A percentile compares a stretch with the other conserved stretches of the same genome.
Evolutionary conservation across 2,329 filamentous ascomycete genomes (phyloP).

Genomic region (Chrysoporthe cubensis): DNA sequence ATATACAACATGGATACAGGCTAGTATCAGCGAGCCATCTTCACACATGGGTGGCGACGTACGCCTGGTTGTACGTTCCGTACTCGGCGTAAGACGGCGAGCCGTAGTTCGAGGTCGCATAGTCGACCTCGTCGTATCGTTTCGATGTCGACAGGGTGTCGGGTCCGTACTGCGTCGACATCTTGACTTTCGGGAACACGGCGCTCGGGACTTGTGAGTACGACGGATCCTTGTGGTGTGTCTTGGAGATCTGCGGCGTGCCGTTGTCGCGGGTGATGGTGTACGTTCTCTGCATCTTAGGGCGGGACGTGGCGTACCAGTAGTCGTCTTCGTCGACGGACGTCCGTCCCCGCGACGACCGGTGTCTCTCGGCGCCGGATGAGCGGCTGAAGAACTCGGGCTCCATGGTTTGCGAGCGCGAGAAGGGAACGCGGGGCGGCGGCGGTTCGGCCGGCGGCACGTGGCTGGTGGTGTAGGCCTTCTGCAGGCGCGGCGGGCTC

Average conservation of each 20-base stretch:
- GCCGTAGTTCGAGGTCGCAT: conserved; percentile 28
- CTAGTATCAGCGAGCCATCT: background rate
- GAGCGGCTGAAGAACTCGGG: conserved; percentile 21
- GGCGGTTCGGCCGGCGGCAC: conserved; percentile 23
- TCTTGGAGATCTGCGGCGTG: conserved; percentile 15
- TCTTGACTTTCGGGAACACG: conserved; percentile 30
- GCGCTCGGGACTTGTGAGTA: conserved; percentile 12
- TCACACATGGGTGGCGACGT: background rate
- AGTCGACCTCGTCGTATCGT: conserved; percentile 30
- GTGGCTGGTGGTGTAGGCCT: conserved; percentile 33
- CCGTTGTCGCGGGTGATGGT: conserved; percentile 15
- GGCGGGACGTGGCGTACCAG: conserved; percentile 1
- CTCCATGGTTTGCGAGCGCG: conserved; percentile 32
- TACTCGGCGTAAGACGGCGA: conserved; percentile 17
- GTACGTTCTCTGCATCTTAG: conserved; percentile 17
- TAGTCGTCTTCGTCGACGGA: conserved; percentile 30
- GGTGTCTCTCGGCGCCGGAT: conserved; percentile 18
- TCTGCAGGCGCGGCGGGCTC: conserved; percentile 33
- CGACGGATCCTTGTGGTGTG: conserved; percentile 18
- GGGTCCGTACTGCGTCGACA: conserved; percentile 22
- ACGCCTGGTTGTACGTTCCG: background rate
- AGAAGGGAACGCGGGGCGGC: conserved; percentile 24
- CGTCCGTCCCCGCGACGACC: conserved; percentile 25
- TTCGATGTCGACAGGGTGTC: conserved; percentile 31
- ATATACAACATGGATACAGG: conserved; percentile 7